A percentile compares a stretch with the other conserved stretches of the same genome.
Evolutionary conservation across 345 rosid genomes (phyloP).

Genomic region (Euphorbia tirucalli): DNA sequence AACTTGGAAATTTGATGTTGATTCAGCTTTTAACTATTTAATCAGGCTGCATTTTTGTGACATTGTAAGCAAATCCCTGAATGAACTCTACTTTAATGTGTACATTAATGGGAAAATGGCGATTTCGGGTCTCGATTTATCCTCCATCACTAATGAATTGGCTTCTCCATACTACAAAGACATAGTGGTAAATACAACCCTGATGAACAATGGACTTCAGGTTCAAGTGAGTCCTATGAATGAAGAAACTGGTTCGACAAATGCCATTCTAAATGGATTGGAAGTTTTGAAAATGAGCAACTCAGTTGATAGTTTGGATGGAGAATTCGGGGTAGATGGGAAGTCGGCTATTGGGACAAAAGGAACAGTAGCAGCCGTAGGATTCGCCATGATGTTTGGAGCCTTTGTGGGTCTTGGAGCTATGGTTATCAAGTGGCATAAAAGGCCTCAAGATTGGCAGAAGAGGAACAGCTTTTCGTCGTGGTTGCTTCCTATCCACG

Average conservation of each 20-base stretch:
- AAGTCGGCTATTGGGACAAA: constrained; percentile 29
- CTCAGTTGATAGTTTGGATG: constrained; percentile 65
- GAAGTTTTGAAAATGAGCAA: constrained; percentile 79
- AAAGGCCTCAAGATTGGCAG: constrained; percentile 84
- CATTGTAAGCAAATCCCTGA: constrained; percentile 65
- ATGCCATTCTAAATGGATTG: constrained; percentile 71
- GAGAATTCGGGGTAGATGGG: constrained; percentile 73
- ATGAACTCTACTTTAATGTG: constrained; percentile 69
- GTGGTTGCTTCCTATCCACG: constrained; percentile 76
- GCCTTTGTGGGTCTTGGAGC: constrained; percentile 83
- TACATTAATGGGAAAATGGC: constrained; percentile 62
- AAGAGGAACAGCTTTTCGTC: constrained; percentile 77
- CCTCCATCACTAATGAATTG: constrained; percentile 40
- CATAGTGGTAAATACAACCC: constrained; percentile 56
- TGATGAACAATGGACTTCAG: constrained; percentile 39
- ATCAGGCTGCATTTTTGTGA: constrained; percentile 77
- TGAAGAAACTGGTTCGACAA: constrained; percentile 45
- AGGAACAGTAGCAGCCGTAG: constrained; percentile 61
- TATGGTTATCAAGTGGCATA: constrained; percentile 76
- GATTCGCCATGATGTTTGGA: constrained; percentile 89
- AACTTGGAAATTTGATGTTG: constrained; percentile 62
- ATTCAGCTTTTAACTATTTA: constrained; percentile 50
- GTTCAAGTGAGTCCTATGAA: constrained; percentile 65
- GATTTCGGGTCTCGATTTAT: constrained; percentile 64
- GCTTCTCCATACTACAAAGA: constrained; percentile 66